Conservation (phyloP, 139 green algal species). For the Closterium sp. region DNA sequence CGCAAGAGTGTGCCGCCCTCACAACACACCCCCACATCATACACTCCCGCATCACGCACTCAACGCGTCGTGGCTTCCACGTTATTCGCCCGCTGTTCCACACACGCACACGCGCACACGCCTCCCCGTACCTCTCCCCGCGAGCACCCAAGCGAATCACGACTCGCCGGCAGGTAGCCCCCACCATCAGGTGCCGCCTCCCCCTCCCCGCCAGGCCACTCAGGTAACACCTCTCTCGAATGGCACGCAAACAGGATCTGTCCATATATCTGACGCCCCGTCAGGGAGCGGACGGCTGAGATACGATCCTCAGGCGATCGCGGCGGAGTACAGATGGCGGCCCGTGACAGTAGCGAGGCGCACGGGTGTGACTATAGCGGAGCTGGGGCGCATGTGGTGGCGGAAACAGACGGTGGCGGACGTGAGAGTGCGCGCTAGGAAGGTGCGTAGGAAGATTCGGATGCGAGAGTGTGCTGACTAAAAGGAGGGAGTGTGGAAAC, state of each 20-base stretch:
- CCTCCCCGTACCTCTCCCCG: not conserved
- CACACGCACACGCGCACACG: not conserved
- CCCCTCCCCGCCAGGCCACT: not conserved
- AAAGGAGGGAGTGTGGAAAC: too few relatives aligned
- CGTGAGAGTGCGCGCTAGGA: not conserved
- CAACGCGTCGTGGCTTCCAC: too few relatives aligned
- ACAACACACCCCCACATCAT: not conserved
- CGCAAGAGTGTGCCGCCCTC: too few relatives aligned
- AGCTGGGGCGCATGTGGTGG: not conserved
- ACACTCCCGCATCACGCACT: not conserved
- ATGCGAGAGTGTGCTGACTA: not conserved
- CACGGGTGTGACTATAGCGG: not conserved
- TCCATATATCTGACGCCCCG: not conserved
- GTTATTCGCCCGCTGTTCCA: not conserved
- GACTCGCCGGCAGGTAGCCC: not conserved
- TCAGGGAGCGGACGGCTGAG: not conserved
- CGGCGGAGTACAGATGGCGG: slow-evolving; percentile 1
- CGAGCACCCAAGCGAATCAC: not conserved
- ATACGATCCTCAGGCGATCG: slow-evolving; percentile 8
- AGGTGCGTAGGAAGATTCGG: not conserved
- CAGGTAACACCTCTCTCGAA: not conserved
- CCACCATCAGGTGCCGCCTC: not conserved
- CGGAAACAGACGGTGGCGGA: not conserved
- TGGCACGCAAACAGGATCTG: too few relatives aligned
- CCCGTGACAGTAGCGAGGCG: not conserved